A percentile compares a stretch with the other conserved stretches of the same genome.
These are phyloP conservation scores for Curvularia hawaiiensis DNA, from an alignment of 2,329 filamentous ascomycete species.

Conservation along the genomic window DNA sequence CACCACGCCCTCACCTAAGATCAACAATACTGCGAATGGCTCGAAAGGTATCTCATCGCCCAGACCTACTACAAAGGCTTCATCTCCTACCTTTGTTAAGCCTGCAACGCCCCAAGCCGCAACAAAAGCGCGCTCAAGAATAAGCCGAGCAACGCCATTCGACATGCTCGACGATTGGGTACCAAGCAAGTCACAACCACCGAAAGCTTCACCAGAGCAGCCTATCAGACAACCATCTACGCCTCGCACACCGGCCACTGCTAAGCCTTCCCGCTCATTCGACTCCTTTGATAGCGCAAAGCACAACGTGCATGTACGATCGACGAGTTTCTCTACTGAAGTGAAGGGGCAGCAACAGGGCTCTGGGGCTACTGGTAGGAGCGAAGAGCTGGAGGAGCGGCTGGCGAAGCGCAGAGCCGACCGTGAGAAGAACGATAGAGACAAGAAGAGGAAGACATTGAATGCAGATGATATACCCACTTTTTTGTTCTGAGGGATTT, in stretches of 20 bases:
- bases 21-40: background rate
- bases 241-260: background rate
- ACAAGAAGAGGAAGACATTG: conserved; percentile 31
- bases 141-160: conserved; percentile 27
- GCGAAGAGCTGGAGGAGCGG: conserved; percentile 34
- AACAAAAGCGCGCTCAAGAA: conserved; percentile 22
- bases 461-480: conserved; percentile 51
- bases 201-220: conserved; percentile 1
- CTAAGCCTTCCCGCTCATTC: background rate
- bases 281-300: background rate
- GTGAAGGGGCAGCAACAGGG: conserved; percentile 1
- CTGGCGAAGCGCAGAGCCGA: conserved; percentile 40
- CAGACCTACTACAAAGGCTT: background rate
- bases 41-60: conserved; percentile 1
- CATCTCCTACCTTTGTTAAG: conserved; percentile 23
- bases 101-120: conserved; percentile 21
- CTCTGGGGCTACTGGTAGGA: conserved; percentile 4
- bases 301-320: background rate
- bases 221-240: background rate
- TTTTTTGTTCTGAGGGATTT: conserved; percentile 47
- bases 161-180: conserved; percentile 36
- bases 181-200: conserved; percentile 9
- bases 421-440: conserved; percentile 31
- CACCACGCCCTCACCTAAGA: conserved; percentile 4
- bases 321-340: conserved; percentile 18